A percentile compares a stretch with the other conserved stretches of the same genome.
Conservation (phyloP, 495 filamentous ascomycete species). For the Aspergillus ostianus region DNA sequence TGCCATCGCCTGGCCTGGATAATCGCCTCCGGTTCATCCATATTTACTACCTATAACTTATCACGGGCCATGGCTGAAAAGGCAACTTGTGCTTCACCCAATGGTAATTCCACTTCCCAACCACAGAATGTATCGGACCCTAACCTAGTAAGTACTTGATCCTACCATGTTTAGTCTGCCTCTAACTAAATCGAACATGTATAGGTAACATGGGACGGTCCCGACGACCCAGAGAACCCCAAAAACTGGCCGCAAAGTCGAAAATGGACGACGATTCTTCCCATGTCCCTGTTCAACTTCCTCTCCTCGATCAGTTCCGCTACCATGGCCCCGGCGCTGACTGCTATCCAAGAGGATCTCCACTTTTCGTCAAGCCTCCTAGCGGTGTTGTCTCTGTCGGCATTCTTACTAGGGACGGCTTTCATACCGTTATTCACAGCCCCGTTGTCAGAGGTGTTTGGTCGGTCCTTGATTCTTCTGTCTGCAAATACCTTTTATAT, state of each 20-base stretch:
- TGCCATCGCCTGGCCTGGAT: too few relatives aligned
- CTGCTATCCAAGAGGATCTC: conserved; percentile 51
- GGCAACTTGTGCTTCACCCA: too few relatives aligned
- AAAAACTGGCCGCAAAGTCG: conserved; percentile 6
- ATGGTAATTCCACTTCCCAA: too few relatives aligned
- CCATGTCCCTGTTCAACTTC: conserved; percentile 17
- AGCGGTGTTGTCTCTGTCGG: conserved; percentile 49
- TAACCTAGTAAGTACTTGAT: too few relatives aligned
- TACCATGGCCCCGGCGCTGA: conserved; percentile 64
- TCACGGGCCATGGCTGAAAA: too few relatives aligned
- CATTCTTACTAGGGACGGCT: conserved; percentile 48
- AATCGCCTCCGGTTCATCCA: too few relatives aligned
- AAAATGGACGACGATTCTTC: conserved; percentile 6
- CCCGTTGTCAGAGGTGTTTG: conserved; percentile 61
- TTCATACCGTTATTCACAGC: conserved; percentile 53
- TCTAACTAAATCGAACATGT: too few relatives aligned
- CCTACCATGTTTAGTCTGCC: too few relatives aligned
- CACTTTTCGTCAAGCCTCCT: conserved; percentile 43
- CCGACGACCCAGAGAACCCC: conserved; percentile 11
- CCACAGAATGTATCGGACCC: too few relatives aligned
- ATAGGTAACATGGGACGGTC: conserved; percentile 8
- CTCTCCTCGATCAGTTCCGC: conserved; percentile 51
- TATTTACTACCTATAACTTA: too few relatives aligned
- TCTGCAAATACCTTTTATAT: conserved; percentile 51
- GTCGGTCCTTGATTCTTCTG: conserved; percentile 52